Evolutionary conservation across 1,284 basidiomycete species (phyloP).

Genomic region (Amylostereum areolatum): DNA sequence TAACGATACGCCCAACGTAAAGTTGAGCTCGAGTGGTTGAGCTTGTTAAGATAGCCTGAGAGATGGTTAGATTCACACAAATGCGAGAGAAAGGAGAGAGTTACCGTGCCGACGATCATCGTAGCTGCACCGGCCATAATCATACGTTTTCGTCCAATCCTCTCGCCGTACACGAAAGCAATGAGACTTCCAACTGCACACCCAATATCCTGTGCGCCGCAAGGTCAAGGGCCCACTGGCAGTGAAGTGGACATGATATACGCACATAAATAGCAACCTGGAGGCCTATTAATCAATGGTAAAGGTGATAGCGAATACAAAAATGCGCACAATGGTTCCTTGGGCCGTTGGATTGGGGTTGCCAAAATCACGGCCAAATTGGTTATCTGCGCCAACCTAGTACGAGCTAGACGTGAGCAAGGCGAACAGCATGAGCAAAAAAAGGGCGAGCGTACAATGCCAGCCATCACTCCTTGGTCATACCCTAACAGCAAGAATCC

Average conservation of each 20-base stretch:
- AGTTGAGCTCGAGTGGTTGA: conserved; percentile 38
- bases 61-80: not conserved
- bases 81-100: conserved; percentile 7
- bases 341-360: conserved; percentile 33
- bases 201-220: conserved; percentile 30
- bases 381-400: conserved; percentile 30
- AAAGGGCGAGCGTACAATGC: conserved; percentile 25
- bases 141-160: conserved; percentile 35
- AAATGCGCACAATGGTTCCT: conserved; percentile 31
- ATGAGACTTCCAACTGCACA: conserved; percentile 33
- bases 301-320: not conserved
- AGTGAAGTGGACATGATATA: not conserved
- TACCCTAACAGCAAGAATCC: conserved; percentile 40
- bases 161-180: conserved; percentile 35
- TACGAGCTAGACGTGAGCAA: conserved; percentile 19
- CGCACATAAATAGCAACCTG: conserved; percentile 22
- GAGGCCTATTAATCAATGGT: not conserved
- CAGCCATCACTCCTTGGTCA: conserved; percentile 43
- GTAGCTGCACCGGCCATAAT: conserved; percentile 35
- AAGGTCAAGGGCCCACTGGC: not conserved
- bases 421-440: not conserved
- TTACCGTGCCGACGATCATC: conserved; percentile 39
- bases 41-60: conserved; percentile 27
- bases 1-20: conserved; percentile 46
- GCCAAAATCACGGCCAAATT: conserved; percentile 34